Conservation (phyloP, 2,329 filamentous ascomycete species). For the Fusarium foetens region DNA sequence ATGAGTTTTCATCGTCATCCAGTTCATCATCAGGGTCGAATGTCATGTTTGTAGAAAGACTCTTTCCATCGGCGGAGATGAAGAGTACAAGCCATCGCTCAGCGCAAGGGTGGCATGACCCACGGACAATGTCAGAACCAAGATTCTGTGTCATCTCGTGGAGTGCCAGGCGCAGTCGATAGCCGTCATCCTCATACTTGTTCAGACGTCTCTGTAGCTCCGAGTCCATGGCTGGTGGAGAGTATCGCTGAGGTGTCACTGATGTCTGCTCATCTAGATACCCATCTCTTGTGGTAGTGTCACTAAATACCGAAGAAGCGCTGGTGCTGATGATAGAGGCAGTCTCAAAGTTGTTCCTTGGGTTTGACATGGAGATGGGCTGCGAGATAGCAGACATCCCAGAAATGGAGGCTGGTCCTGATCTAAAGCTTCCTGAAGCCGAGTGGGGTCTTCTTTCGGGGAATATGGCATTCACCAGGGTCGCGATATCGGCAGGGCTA, state of each 20-base stretch:
- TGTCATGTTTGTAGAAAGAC: slow-evolving; percentile 75
- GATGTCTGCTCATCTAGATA: slow-evolving; percentile 66
- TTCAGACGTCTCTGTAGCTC: slow-evolving; percentile 56
- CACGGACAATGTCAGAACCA: slow-evolving; percentile 71
- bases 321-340: slow-evolving; percentile 78
- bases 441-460: slow-evolving; percentile 77
- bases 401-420: slow-evolving; percentile 72
- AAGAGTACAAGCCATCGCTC: slow-evolving; percentile 87
- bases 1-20: slow-evolving; percentile 73
- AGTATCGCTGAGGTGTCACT: slow-evolving; percentile 64
- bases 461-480: slow-evolving; percentile 84
- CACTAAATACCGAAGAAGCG: slow-evolving; percentile 77
- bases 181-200: slow-evolving; percentile 72
- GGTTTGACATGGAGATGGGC: slow-evolving; percentile 70
- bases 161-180: slow-evolving; percentile 72
- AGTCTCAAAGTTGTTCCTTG: slow-evolving; percentile 69
- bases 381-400: slow-evolving; percentile 76
- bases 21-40: slow-evolving; percentile 74
- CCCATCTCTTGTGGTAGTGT: slow-evolving; percentile 74
- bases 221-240: slow-evolving; percentile 61
- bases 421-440: slow-evolving; percentile 70
- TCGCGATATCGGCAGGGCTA: slow-evolving; percentile 81
- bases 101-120: slow-evolving; percentile 79
- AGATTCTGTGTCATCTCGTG: slow-evolving; percentile 76
- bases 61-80: slow-evolving; percentile 76